Base-by-base conservation (phyloP, 805 yeast genomes). In the Aciculoconidium aculeatum region DNA sequence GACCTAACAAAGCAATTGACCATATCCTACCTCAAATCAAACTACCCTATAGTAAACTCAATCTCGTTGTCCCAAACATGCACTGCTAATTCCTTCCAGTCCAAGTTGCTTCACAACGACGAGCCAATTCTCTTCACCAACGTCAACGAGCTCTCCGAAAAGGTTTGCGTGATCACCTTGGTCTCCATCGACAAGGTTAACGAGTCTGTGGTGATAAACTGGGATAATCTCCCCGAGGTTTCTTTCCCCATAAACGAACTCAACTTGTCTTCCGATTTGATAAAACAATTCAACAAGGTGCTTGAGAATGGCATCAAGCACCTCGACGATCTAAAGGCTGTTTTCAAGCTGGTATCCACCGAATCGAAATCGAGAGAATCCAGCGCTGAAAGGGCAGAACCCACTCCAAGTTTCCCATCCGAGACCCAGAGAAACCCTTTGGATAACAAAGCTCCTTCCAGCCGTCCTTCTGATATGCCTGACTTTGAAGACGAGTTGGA, bases 401-500 rank as follows among this genome's bases (percentile, higher is more conserved):
- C 22, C 8, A 18, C 8, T 8, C 25, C 25, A 6, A 6, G 25
- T 23, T n/a, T 11, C 25, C n/a, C 13, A 11, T 8, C 21, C n/a
- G n/a, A n/a, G 8, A 18, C n/a, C 21, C 10, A 8, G n/a, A 18
- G 21, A 8, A 8, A n/a, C 21, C 21, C 12, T 19, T 11, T 24
- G n/a, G 19, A 4, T 5, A 12, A 6, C 4, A 14, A 12, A 7
- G 13, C 12, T 10, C 27, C 12, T 5, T 23, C 14, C n/a, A 5
- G 5, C 7, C 34, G 41, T 14, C 60, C 65, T 2, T 30, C 41
- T 12, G 70, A 65, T 39, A 61, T 70, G 48, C 79, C 79, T 1
- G 71, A 59, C 18, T 74, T 70, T 35, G 75, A 70, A 14, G 75
- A 70, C 42, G 80, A 74, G 38, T 65, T 63, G 30, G 71, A 73